A percentile compares a stretch with the other conserved stretches of the same genome.
Conservation (phyloP, 306 rosid genomes). For the Malus sylvestris region DNA sequence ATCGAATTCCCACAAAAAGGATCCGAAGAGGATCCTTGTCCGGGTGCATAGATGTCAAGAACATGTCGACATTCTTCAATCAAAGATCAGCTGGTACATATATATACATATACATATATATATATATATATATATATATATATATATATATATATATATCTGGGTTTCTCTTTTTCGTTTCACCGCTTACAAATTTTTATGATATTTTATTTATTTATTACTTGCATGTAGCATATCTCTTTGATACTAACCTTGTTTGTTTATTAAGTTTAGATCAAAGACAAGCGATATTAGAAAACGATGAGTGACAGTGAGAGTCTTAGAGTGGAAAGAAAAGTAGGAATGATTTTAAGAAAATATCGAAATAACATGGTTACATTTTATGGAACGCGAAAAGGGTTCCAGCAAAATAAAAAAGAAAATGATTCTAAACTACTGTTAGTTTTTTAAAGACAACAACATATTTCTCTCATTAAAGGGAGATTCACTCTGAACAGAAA, state of each 20-base stretch:
- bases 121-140: neutral
- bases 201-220: neutral
- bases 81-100: neutral
- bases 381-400: neutral
- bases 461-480: too few species aligned
- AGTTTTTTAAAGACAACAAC: too few species aligned
- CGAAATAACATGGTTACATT: neutral
- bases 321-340: neutral
- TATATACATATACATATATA: neutral
- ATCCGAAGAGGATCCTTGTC: too few species aligned
- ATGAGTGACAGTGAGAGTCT: neutral
- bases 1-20: accelerated
- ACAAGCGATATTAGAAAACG: neutral
- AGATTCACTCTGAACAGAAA: too few species aligned
- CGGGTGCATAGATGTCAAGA: slow-evolving; percentile 5
- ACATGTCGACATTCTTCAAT: slow-evolving; percentile 19
- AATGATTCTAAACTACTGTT: too few species aligned
- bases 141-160: neutral
- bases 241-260: neutral
- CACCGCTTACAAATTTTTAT: neutral
- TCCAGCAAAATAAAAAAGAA: neutral
- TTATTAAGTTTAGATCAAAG: neutral
- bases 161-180: neutral
- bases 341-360: neutral
- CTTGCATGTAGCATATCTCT: neutral